These are phyloP conservation scores for Chytriomyces confervae DNA, from an alignment of 192 early-diverging fungal genomes.

Conservation along the genomic window DNA sequence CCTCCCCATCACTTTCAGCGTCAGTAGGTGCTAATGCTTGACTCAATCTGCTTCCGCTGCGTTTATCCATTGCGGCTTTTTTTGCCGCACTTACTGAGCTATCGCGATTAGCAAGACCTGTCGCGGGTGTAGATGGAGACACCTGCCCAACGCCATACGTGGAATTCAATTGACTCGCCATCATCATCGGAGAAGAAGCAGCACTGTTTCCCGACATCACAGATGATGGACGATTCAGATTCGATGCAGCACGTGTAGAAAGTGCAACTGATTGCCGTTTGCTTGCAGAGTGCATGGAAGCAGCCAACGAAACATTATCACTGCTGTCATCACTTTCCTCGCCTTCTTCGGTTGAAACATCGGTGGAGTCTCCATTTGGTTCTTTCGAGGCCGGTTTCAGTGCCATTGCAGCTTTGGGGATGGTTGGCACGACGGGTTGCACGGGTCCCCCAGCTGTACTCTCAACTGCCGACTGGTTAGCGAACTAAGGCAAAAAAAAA, in stretches of 20 bases:
- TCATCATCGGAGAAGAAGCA: not conserved
- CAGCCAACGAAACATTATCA: constrained; percentile 30
- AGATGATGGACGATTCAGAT: not conserved
- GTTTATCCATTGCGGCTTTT: not conserved
- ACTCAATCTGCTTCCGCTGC: not conserved
- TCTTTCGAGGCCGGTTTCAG: not conserved
- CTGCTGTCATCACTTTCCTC: constrained; percentile 15
- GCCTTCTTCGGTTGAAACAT: constrained; percentile 18
- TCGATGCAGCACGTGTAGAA: not conserved
- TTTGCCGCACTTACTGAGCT: not conserved
- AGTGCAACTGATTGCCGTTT: constrained; percentile 9
- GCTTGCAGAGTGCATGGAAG: constrained; percentile 25
- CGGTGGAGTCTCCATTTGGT: not conserved
- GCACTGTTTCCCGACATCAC: not conserved
- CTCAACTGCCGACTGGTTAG: constrained; percentile 27
- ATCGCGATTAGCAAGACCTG: not conserved
- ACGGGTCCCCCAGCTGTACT: not conserved
- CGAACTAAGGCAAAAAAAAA: constrained; percentile 22
- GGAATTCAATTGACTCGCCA: not conserved
- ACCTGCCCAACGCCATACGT: not conserved
- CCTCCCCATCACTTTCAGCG: constrained; percentile 9
- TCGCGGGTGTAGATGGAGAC: not conserved
- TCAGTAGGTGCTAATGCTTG: not conserved
- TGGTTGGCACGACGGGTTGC: not conserved
- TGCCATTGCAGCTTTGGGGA: not conserved